Evolutionary conservation across 768 basidiomycete genomes (phyloP), one percentile per base, ranked within the genome.

Genomic region (Mycena vulgaris): DNA sequence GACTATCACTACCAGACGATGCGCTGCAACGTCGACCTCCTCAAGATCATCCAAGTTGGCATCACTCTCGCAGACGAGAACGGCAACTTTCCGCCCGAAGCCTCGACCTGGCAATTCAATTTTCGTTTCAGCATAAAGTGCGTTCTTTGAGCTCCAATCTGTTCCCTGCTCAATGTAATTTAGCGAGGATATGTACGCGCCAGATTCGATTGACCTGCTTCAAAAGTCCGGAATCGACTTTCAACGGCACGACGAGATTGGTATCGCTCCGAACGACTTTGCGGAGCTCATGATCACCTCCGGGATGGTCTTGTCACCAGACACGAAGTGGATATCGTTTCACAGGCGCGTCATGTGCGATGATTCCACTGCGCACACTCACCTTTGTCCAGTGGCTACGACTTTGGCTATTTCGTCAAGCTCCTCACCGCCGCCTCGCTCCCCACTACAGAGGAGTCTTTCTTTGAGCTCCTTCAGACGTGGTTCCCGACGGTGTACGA

Each of bases 1-100:
- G 98, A 99, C 82, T 99, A 98, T 78, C 97, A 99, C 82, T 99
- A 98, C 82, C 98, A 99, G 82, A 99, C 98, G 2, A 97, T 99
- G 94, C 92, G 98, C 69, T 98, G 97, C 84, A 99, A 99, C 82
- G 98, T 99, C 76, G 98, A 99, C 87, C 86, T 99, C 56, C 88
- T 99, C 74, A 96, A 95, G 84, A 94, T 99, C 82, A 98, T 99
- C 58, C 98, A 99, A 83, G 91, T 99, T 69, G 98, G 98, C 7
- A 89, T 99, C 73, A 98, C 98, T 8, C 85, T 99, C 31, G 93
- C 95, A 45, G 96, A 99, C 80, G 96, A 97, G 79, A 90, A 98
- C 35, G 98, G 98, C 6, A 93, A 96, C 77, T 91, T 92, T 66
- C 95, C 97, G 14, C 91, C 91, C 74, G 97, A 97, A 61, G 89